Evolutionary conservation across 2,329 filamentous ascomycete genomes (phyloP).

Genomic region (Ilyonectria robusta): DNA sequence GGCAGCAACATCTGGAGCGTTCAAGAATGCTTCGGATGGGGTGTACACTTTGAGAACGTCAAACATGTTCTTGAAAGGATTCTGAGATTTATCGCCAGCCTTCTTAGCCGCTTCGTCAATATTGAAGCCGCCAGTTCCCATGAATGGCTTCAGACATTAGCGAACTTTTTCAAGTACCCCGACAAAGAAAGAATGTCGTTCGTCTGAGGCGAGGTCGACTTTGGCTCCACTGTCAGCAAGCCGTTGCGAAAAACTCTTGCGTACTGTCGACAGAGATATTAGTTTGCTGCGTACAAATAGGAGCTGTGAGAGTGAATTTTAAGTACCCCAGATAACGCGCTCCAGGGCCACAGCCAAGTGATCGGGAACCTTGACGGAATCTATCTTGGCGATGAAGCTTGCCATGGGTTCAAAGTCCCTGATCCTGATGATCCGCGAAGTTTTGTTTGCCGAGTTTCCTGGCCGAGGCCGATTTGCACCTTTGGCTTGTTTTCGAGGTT

Average conservation of each 20-base stretch:
- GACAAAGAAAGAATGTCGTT: constrained; percentile 36
- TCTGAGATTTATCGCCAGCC: not conserved
- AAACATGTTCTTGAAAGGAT: constrained; percentile 30
- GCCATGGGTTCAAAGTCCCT: constrained; percentile 41
- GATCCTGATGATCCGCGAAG: constrained; percentile 30
- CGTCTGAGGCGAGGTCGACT: constrained; percentile 9
- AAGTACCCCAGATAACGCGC: constrained; percentile 33
- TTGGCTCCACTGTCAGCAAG: constrained; percentile 9
- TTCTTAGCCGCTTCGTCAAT: not conserved
- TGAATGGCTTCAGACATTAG: constrained; percentile 33
- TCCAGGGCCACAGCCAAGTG: constrained; percentile 31
- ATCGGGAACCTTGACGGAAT: constrained; percentile 28
- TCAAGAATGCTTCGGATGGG: constrained; percentile 35
- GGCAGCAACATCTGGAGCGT: constrained; percentile 27
- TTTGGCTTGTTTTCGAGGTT: constrained; percentile 26
- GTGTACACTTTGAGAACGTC: constrained; percentile 32
- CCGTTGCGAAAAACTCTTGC: constrained; percentile 30
- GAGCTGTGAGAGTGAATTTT: not conserved
- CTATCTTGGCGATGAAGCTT: constrained; percentile 24
- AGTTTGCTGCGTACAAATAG: not conserved
- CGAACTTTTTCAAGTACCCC: constrained; percentile 40
- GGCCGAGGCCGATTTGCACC: not conserved
- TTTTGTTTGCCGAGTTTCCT: not conserved
- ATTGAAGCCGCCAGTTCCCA: constrained; percentile 21
- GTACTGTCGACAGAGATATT: constrained; percentile 14